These are phyloP conservation scores for Eucalyptus tenuipes DNA, from an alignment of 345 rosid species.

Conservation along the genomic window DNA sequence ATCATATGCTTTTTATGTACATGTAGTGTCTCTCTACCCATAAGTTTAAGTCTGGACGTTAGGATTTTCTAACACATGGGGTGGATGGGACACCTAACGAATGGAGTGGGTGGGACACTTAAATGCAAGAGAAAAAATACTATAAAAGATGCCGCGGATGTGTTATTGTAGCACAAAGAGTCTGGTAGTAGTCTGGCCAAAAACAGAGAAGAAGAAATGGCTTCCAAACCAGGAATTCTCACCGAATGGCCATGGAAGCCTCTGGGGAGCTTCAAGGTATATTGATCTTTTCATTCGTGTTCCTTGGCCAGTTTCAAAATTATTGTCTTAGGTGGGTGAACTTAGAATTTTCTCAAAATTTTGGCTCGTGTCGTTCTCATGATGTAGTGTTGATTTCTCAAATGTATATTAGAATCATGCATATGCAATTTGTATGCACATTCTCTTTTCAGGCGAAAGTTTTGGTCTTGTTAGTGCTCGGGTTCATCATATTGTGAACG, in stretches of 20 bases:
- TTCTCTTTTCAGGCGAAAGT: not conserved
- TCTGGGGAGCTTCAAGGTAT: slow-evolving; percentile 21
- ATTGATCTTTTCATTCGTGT: not conserved
- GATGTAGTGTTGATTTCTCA: not conserved
- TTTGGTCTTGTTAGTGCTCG: not conserved
- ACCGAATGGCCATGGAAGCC: slow-evolving; percentile 24
- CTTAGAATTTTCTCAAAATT: not conserved
- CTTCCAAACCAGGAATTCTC: slow-evolving; percentile 12
- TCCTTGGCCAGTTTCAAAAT: no score
- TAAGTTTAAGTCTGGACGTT: no score
- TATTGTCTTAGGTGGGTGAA: not conserved
- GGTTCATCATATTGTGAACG: not conserved
- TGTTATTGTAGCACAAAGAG: not conserved
- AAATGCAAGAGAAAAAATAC: not conserved
- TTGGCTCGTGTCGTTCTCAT: not conserved
- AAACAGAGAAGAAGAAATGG: not conserved
- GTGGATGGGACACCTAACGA: not conserved
- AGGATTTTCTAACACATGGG: not conserved
- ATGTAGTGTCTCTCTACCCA: not conserved
- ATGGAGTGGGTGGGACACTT: not conserved
- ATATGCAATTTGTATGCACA: not conserved
- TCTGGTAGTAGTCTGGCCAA: not conserved
- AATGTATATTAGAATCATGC: not conserved
- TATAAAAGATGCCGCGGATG: not conserved
- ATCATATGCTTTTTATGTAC: not conserved